Evolutionary conservation across 192 early-diverging fungal genomes (phyloP), one percentile per base, ranked within the genome.

Genomic region (Geranomyces variabilis): DNA sequence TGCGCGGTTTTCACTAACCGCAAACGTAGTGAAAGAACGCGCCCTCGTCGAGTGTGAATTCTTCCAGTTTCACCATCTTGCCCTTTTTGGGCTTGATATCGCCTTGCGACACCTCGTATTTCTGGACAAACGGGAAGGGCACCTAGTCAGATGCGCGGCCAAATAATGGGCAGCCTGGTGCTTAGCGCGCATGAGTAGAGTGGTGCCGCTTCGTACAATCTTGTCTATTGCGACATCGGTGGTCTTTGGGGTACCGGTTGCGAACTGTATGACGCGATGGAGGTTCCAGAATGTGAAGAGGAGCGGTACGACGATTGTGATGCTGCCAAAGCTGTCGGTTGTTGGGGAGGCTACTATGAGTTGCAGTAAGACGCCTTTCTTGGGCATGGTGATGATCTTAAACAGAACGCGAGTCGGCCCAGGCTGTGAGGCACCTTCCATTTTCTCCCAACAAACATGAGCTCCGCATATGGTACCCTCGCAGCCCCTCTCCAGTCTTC

Each of bases 251-350:
- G 19, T 53, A 15, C 36, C n/a, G n/a, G 57, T 30, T 17, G 67
- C 29, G 24, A 69, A 31, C 31, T 69, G 67, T 21, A 69, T 69
- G 51, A 69, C 48, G 0, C 67, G 48, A 33, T 69, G 67, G 49
- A 69, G n/a, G 30, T 69, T 69, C 51, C 48, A 69, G 67, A 69
- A 69, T 13, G 36, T 57, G 31, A 69, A 69, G 8, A 12, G 33
- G 13, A 56, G 31, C 12, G 67, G 67, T 8, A 69, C 28, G 10
- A 69, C 53, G 9, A 69, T 26, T 7, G 48, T 53, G 17, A 47
- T 29, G 26, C 24, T 30, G 41, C 65, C 65, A 10, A 3, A 41
- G 21, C 34, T 28, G 29, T 26, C 29, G 13, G 64, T 29, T 12
- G 28, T 46, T 7, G 45, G 4, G 43, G 21, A 46, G 13, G 26